Conservation (phyloP, 2,329 filamentous ascomycete genomes). For the Aspergillus cejpii region DNA sequence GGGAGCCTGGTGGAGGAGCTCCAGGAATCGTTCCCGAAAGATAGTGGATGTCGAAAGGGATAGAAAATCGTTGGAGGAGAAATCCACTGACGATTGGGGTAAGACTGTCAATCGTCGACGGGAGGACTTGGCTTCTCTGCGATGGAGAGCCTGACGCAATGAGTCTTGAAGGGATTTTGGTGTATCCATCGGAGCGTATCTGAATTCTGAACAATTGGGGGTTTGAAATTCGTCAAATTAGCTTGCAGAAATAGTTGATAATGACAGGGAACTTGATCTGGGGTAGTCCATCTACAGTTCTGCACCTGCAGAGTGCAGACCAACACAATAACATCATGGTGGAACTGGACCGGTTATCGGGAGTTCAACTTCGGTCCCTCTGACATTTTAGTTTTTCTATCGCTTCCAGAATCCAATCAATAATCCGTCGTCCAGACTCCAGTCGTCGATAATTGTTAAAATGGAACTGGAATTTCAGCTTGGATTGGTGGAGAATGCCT, state of each 20-base stretch:
- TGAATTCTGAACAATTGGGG: no score
- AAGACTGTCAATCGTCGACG: constrained; percentile 45
- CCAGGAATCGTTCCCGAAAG: constrained; percentile 46
- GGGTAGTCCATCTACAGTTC: no score
- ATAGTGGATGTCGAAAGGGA: constrained; percentile 47
- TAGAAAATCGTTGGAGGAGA: constrained; percentile 61
- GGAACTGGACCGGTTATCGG: neutral
- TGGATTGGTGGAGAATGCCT: neutral
- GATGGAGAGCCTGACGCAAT: constrained; percentile 30
- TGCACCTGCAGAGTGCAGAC: no score
- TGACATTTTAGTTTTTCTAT: neutral
- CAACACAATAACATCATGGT: constrained; percentile 3
- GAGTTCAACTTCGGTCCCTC: neutral
- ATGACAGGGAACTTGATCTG: neutral
- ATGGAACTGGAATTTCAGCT: no score
- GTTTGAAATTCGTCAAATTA: no score
- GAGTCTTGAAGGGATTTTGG: constrained; percentile 25
- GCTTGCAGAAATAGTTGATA: neutral
- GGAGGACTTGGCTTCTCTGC: constrained; percentile 40
- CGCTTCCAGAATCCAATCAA: no score
- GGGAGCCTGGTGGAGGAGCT: constrained; percentile 39
- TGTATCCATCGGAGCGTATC: constrained; percentile 1
- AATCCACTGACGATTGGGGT: constrained; percentile 45
- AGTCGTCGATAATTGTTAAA: neutral
- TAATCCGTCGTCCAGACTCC: no score